These are phyloP conservation scores for Ceriops zippeliana DNA, from an alignment of 345 rosid species.

Conservation along the genomic window DNA sequence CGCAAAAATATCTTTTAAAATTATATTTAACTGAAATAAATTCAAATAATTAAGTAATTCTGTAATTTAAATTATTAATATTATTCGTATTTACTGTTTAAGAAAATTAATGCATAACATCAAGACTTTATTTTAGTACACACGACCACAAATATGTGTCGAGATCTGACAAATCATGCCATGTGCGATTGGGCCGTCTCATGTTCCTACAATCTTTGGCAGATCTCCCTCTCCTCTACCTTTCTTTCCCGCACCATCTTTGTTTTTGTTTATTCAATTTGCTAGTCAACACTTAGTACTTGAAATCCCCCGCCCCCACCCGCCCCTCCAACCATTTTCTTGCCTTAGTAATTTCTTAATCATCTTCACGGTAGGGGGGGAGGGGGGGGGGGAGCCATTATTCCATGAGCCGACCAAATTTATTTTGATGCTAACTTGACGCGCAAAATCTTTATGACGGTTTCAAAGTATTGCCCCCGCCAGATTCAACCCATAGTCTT, in stretches of 20 bases:
- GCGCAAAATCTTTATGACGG: background rate
- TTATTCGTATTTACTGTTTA: no score
- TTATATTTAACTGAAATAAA: no score
- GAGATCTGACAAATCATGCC: conserved; percentile 15
- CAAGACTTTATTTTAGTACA: background rate
- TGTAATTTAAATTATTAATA: no score
- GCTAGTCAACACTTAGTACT: background rate
- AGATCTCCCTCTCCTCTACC: background rate
- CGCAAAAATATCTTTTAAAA: no score
- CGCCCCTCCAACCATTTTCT: background rate
- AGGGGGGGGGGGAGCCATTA: no score
- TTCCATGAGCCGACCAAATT: no score
- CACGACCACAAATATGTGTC: conserved; percentile 18
- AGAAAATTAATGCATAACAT: no score
- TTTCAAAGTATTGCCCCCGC: background rate
- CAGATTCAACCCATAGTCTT: no score
- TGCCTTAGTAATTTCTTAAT: background rate
- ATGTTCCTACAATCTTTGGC: conserved; percentile 22
- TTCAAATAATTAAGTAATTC: no score
- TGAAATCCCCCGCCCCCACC: no score
- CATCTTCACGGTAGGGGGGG: no score
- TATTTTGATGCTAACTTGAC: background rate
- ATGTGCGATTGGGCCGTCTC: conserved; percentile 23
- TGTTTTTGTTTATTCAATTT: background rate
- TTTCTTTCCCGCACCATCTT: background rate